Evolutionary conservation across 345 rosid species (phyloP).

Genomic region (Citrus trifoliata): DNA sequence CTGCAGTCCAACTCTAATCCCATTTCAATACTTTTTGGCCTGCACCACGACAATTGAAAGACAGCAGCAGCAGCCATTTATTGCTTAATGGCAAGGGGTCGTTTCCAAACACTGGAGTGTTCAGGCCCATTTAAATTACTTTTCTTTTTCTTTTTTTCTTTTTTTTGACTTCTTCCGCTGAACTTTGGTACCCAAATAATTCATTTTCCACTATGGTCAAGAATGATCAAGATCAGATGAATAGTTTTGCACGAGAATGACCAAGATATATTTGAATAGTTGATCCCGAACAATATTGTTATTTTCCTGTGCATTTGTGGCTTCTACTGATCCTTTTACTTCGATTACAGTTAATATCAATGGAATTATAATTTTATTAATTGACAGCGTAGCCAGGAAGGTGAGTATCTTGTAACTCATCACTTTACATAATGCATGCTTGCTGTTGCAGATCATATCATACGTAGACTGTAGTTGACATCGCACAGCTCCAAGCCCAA

Average conservation of each 20-base stretch:
- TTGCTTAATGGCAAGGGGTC: constrained; percentile 13
- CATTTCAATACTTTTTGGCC: constrained; percentile 6
- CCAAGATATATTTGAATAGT: neutral
- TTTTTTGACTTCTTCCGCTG: neutral
- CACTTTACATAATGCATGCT: constrained; percentile 2
- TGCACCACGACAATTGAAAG: neutral
- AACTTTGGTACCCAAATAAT: no score
- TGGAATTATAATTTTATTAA: neutral
- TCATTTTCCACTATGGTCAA: neutral
- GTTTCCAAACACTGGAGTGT: neutral
- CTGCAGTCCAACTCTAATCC: neutral
- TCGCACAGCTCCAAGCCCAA: neutral
- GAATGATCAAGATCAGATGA: neutral
- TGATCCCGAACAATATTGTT: neutral
- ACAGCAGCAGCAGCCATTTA: constrained; percentile 15
- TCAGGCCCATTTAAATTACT: neutral
- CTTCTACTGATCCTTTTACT: neutral
- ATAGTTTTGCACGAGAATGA: no score
- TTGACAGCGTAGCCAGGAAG: neutral
- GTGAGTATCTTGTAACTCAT: constrained; percentile 15
- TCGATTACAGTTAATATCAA: neutral
- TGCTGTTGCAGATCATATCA: constrained; percentile 14
- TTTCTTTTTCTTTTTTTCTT: neutral
- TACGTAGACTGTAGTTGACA: neutral
- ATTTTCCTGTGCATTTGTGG: neutral